Evolutionary conservation across 169 alveolate species (phyloP).

Genomic region (Nephromyces sp.): DNA sequence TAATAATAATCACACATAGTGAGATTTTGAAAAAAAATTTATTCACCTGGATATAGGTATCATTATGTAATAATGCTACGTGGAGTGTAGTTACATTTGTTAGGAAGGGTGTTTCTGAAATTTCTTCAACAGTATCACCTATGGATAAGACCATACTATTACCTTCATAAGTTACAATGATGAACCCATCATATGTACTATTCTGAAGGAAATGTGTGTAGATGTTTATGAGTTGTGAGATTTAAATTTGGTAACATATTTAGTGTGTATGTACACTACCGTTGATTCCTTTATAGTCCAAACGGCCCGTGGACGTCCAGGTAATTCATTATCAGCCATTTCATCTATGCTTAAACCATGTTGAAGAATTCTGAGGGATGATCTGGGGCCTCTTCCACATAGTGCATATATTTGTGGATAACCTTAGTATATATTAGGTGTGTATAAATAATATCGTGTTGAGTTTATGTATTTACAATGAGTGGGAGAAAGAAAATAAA

Average conservation of each 20-base stretch:
- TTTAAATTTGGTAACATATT: neutral
- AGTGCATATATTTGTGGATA: conserved; percentile 62
- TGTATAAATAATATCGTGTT: neutral
- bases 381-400: conserved; percentile 92
- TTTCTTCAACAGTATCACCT: conserved; percentile 85
- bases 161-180: conserved; percentile 85
- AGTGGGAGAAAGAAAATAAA: neutral
- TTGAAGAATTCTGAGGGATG: conserved; percentile 83
- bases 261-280: neutral
- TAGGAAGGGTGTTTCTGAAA: conserved; percentile 56
- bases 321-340: conserved; percentile 86
- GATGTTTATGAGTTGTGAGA: neutral
- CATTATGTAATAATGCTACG: conserved; percentile 14
- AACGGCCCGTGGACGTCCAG: conserved; percentile 90
- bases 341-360: conserved; percentile 91
- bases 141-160: conserved; percentile 85
- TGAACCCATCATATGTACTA: conserved; percentile 63
- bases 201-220: neutral
- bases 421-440: conserved; percentile 24
- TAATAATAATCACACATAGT: neutral
- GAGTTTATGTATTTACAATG: neutral
- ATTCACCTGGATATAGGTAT: conserved; percentile 16
- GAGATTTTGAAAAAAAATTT: neutral
- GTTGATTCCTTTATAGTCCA: conserved; percentile 81
- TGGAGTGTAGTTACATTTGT: conserved; percentile 33